Base-by-base conservation (phyloP, 768 basidiomycete genomes). In the Tephrocybe sp. region DNA sequence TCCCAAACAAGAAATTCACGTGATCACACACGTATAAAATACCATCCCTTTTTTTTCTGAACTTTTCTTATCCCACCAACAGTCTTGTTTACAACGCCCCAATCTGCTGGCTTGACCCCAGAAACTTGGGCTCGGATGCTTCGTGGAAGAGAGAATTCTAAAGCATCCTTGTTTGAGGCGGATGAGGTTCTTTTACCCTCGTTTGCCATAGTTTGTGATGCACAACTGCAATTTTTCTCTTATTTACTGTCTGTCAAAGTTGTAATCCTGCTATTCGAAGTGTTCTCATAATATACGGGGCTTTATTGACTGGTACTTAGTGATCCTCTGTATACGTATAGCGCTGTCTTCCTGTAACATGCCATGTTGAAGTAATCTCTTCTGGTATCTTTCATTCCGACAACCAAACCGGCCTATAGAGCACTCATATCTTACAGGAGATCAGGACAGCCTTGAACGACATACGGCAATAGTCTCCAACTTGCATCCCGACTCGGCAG, bases 141-240 rank as follows among this genome's bases (percentile, higher is more conserved):
- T 49, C 41, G 60, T 62, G 56, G 64, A 68, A 69, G 68, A 59
- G 67, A 57, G 68, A 45, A 24, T 24, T 63, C 38, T 28, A 25
- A 44, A 48, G 50, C 42, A 74, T 84, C 83, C 78, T 80, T 68
- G 86, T 89, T 88, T 89, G 87, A 89, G 83, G 87, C 68, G 68
- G 71, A 74, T 73, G 69, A 78, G 74, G 80, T 72, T 32, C 37
- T 41, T 58, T 52, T 24, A 77, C 78, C 79, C 74, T 70, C 69
- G 69, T 73, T 73, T 78, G 83, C 83, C 81, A 88, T 88, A 86
- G 77, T 67, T 62, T 65, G 61, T 53, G 68, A 69, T 63, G 56
- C 47, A 73, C 66, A 70, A 52, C 30, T 40, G 27, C 6, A 42
- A 21, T 2, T 25, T 19, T 39, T 7, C 27, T 15, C 18, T 18